A percentile compares a stretch with the other conserved stretches of the same genome.
These are phyloP conservation scores for Ceratorhiza oryzae-sativae DNA, from an alignment of 1,284 basidiomycete genomes.

Conservation along the genomic window DNA sequence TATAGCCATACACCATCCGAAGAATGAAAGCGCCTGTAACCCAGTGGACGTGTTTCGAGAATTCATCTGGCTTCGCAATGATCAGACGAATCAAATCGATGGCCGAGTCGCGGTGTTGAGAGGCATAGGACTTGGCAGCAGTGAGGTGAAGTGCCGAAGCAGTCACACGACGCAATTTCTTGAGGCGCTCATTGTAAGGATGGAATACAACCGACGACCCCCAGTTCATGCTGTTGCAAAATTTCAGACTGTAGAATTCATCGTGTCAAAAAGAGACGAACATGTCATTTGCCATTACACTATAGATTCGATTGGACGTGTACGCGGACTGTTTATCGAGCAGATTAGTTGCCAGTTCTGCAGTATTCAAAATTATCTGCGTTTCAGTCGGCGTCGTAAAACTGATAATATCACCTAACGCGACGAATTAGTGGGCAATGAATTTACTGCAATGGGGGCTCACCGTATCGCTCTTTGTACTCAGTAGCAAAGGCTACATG, in stretches of 20 bases:
- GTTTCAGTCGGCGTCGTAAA: neutral
- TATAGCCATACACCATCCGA: neutral
- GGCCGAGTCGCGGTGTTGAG: neutral
- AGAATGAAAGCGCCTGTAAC: neutral
- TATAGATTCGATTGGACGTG: neutral
- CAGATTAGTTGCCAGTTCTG: constrained; percentile 3
- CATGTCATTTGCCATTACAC: constrained; percentile 5
- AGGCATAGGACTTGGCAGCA: neutral
- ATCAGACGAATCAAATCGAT: neutral
- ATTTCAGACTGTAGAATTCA: neutral
- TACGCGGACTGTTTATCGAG: neutral
- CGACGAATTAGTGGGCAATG: too few relatives aligned
- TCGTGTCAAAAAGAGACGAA: neutral
- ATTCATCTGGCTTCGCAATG: neutral
- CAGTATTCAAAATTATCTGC: constrained; percentile 1
- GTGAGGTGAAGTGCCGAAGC: constrained; percentile 5
- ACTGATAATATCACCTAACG: constrained; percentile 11
- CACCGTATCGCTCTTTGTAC: too few relatives aligned
- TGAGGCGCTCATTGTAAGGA: constrained; percentile 11
- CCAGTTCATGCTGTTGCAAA: neutral
- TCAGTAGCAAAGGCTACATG: too few relatives aligned
- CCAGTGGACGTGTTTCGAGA: neutral
- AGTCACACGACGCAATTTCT: neutral
- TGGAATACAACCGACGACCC: neutral
- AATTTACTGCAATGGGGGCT: too few relatives aligned